phyloP scores from a whole-genome alignment of 306 rosid species.

The Fagus sylvatica region DNA sequence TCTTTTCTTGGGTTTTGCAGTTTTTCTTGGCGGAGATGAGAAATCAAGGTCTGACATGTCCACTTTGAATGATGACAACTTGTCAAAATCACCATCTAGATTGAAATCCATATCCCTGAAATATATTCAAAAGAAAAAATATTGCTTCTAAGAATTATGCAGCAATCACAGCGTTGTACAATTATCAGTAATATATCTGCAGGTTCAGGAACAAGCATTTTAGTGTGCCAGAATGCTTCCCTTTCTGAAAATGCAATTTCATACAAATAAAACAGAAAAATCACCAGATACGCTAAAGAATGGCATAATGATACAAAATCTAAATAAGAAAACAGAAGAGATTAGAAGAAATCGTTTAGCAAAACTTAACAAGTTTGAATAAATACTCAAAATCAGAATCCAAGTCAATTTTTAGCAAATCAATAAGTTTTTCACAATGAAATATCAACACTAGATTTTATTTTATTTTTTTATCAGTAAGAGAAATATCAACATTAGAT shows the following conservation, averaged over 20 bases:
- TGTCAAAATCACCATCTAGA: conserved; percentile 77
- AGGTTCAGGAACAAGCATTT: neutral
- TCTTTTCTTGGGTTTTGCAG: conserved; percentile 45
- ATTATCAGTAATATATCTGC: conserved; percentile 16
- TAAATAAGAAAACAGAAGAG: neutral
- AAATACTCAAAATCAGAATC: neutral
- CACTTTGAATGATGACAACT: conserved; percentile 78
- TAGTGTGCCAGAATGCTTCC: neutral
- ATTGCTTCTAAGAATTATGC: conserved; percentile 13
- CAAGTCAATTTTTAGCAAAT: neutral
- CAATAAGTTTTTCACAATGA: neutral
- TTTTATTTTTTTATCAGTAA: no score
- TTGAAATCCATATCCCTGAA: conserved; percentile 79
- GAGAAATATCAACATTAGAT: neutral
- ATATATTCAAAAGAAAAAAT: conserved; percentile 13
- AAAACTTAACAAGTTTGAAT: neutral
- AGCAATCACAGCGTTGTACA: conserved; percentile 29
- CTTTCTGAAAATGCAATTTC: neutral
- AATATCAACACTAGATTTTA: neutral
- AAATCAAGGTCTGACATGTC: conserved; percentile 90
- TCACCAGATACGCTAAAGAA: neutral
- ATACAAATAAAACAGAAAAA: neutral
- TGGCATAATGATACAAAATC: neutral
- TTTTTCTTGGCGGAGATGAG: conserved; percentile 56
- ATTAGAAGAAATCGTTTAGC: neutral